Conservation (phyloP, 768 basidiomycete genomes). For the Chiua virens region DNA sequence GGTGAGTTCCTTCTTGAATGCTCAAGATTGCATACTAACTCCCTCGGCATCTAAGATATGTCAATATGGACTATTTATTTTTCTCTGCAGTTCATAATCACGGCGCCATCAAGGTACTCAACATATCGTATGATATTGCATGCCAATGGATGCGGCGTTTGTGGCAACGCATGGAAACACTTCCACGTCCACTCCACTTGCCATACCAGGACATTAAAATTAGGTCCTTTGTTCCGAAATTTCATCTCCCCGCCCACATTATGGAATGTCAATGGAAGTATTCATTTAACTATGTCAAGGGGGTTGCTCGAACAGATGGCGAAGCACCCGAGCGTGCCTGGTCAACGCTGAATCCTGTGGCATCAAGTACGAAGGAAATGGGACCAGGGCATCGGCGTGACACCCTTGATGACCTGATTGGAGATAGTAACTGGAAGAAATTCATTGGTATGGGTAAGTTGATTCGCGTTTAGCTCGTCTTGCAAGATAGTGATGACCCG, state of each 20-base stretch:
- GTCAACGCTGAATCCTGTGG: no score
- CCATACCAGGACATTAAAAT: background rate
- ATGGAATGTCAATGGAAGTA: conserved; percentile 26
- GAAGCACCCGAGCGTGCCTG: conserved; percentile 39
- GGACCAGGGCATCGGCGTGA: no score
- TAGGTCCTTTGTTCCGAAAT: conserved; percentile 32
- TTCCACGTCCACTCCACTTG: no score
- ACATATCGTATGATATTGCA: no score
- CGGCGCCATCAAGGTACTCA: no score
- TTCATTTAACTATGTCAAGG: conserved; percentile 26
- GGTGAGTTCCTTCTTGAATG: no score
- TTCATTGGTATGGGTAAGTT: conserved; percentile 24
- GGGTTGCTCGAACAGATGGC: conserved; percentile 5
- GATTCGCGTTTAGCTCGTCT: no score
- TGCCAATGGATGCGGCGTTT: no score
- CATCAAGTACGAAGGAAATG: no score
- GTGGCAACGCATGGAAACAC: no score
- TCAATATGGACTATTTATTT: conserved; percentile 25
- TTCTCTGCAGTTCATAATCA: background rate
- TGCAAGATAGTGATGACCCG: no score
- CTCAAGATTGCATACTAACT: conserved; percentile 9
- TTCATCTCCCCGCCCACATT: conserved; percentile 37
- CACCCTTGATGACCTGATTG: no score
- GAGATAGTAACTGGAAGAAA: conserved; percentile 42
- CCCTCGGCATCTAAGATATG: conserved; percentile 19